Evolutionary conservation across 2,329 filamentous ascomycete genomes (phyloP), one percentile per base, ranked within the genome.

Genomic region (Arthroderma uncinatum): DNA sequence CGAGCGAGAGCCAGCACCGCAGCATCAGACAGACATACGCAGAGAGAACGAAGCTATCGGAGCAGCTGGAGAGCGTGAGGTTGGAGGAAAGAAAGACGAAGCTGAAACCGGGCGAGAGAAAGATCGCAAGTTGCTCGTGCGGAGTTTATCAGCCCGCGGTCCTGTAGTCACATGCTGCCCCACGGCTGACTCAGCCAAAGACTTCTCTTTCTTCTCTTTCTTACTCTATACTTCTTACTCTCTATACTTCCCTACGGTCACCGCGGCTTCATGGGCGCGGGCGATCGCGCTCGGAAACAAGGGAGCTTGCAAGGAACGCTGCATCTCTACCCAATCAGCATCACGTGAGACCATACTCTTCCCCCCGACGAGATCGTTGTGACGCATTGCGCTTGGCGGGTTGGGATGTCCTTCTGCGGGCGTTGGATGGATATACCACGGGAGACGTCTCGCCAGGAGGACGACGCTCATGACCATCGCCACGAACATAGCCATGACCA

Each of bases 131-230:
- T 39, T 40, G 33, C 34, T 33, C 25, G n/a, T 37, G 33, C 52
- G 47, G 47, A 50, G 47, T 50, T 50, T 50, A 50, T 50, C 47
- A 50, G n/a, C 47, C 28, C 47, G 47, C 47, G 39, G 39, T 19
- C 10, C 33, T 12, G 23, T 6, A 33, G 52, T 54, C 52, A 54
- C 52, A 54, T 54, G 52, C 12, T 39, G 36, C n/a, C n/a, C 7
- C 16, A 30, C 28, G 7, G 47, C 47, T 50, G 47, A 50, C 47
- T 50, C 47, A 50, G 47, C 47, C 14, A 7, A 30, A 9, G 14
- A 33, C 14, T 6, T 10, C 4, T 9, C 7, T 4, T 2, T 25
- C 33, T n/a, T 14, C 6, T 33, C 25, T 50, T 48, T 33, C 9
- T 12, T n/a, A 7, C 47, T 50, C 23, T 30, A n/a, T 30, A 7